These are phyloP conservation scores for Phaffomyces thermotolerans DNA, from an alignment of 805 yeast species.

Conservation along the genomic window DNA sequence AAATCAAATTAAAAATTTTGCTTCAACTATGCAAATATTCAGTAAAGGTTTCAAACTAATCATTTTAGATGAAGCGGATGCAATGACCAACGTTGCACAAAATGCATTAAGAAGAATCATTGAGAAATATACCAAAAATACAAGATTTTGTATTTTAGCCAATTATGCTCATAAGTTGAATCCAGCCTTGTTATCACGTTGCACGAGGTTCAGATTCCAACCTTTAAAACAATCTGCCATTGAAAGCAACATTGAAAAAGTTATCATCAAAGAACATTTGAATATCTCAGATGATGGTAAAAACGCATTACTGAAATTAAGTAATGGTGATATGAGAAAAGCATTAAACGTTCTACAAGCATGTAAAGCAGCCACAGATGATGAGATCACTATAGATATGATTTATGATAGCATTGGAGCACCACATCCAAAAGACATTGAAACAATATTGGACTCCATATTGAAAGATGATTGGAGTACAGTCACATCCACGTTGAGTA, in stretches of 20 bases:
- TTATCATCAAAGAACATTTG: constrained; percentile 61
- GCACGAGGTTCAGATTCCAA: constrained; percentile 89
- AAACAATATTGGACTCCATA: constrained; percentile 65
- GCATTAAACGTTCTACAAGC: constrained; percentile 93
- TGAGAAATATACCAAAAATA: constrained; percentile 88
- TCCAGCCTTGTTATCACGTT: constrained; percentile 90
- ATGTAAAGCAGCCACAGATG: constrained; percentile 70
- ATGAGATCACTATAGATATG: constrained; percentile 61
- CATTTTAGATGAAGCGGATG: constrained; percentile 93
- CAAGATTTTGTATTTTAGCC: constrained; percentile 93
- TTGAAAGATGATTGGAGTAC: constrained; percentile 86
- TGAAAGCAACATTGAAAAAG: constrained; percentile 56
- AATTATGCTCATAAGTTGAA: constrained; percentile 93
- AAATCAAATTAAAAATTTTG: constrained; percentile 93
- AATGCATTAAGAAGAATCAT: constrained; percentile 73
- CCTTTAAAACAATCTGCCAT: constrained; percentile 71
- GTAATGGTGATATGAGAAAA: constrained; percentile 96
- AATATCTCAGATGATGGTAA: constrained; percentile 52
- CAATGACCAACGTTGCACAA: constrained; percentile 86
- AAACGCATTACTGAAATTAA: constrained; percentile 55
- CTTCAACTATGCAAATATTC: constrained; percentile 91
- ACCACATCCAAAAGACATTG: constrained; percentile 83
- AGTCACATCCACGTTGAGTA: constrained; percentile 57
- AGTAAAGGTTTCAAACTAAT: constrained; percentile 78
- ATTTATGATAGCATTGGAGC: constrained; percentile 94